A percentile compares a stretch with the other conserved stretches of the same genome.
These are phyloP conservation scores for Chlorella sp. DNA, from an alignment of 139 green algal species.

Conservation along the genomic window DNA sequence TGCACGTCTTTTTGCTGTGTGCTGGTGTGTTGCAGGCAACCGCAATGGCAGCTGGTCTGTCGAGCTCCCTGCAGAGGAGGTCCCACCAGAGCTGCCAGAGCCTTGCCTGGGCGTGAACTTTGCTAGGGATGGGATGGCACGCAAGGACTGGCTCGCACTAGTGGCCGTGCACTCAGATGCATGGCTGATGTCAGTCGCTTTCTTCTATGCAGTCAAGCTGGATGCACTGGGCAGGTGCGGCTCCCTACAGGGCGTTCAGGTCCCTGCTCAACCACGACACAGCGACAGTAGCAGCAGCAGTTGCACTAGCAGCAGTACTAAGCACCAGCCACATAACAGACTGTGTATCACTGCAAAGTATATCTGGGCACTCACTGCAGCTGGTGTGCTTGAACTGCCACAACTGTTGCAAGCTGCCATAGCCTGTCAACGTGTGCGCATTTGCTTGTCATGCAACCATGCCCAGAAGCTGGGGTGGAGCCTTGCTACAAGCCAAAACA, in stretches of 20 bases:
- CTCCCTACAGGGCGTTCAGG: no score
- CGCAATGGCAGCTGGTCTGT: conserved; percentile 83
- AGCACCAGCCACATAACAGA: not conserved
- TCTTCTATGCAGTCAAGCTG: conserved; percentile 95
- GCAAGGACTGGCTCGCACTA: conserved; percentile 91
- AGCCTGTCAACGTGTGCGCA: no score
- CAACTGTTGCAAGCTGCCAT: not conserved
- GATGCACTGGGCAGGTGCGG: conserved; percentile 65
- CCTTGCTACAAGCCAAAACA: no score
- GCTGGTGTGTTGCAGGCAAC: conserved; percentile 57
- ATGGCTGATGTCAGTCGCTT: conserved; percentile 92
- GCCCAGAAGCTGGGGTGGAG: no score
- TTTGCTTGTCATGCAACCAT: no score
- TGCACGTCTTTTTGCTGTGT: no score
- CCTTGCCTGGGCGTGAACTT: conserved; percentile 98
- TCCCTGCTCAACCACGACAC: no score
- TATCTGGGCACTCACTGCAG: not conserved
- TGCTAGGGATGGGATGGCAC: conserved; percentile 84
- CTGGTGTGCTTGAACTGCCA: not conserved
- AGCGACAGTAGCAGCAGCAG: no score
- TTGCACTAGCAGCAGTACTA: not conserved
- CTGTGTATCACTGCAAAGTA: not conserved
- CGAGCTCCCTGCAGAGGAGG: conserved; percentile 91
- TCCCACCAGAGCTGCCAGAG: conserved; percentile 96
- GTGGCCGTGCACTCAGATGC: conserved; percentile 95